These are phyloP conservation scores for Mortierella sp. DNA, from an alignment of 371 early-diverging fungal species.

Conservation along the genomic window DNA sequence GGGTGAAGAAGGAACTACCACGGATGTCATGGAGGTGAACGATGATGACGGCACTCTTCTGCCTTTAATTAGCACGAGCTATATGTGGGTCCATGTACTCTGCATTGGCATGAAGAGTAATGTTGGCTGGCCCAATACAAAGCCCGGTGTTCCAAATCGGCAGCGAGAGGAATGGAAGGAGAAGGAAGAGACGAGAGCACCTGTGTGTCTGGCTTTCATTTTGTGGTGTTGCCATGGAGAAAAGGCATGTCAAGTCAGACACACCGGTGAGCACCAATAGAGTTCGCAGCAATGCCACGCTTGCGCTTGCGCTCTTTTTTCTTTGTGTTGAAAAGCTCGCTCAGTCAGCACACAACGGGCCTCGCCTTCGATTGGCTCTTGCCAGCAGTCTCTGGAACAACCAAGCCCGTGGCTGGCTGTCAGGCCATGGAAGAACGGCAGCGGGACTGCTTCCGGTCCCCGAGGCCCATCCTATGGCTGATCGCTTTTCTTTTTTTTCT, in stretches of 20 bases:
- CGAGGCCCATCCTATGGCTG: not conserved
- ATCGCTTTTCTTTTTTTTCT: not conserved
- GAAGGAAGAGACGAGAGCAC: too few relatives aligned
- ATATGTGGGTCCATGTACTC: not conserved
- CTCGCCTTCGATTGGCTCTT: too few relatives aligned
- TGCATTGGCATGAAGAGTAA: not conserved
- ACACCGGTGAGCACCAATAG: not conserved
- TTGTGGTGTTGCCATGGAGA: not conserved
- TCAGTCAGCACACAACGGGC: too few relatives aligned
- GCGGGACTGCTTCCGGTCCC: not conserved
- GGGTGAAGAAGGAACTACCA: not conserved
- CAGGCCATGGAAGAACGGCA: not conserved
- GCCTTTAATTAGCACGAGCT: too few relatives aligned
- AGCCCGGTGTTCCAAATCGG: too few relatives aligned
- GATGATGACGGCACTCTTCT: not conserved
- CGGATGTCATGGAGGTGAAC: not conserved
- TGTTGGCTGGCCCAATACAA: not conserved
- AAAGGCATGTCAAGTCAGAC: not conserved
- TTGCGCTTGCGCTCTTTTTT: conserved; percentile 7
- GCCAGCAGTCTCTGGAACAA: too few relatives aligned
- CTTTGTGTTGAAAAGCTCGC: too few relatives aligned
- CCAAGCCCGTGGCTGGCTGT: too few relatives aligned
- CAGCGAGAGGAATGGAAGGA: too few relatives aligned
- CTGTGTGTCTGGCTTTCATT: not conserved
- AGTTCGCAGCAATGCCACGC: conserved; percentile 4